Evolutionary conservation across 768 basidiomycete species (phyloP).

Genomic region (Daedaleopsis nitida): DNA sequence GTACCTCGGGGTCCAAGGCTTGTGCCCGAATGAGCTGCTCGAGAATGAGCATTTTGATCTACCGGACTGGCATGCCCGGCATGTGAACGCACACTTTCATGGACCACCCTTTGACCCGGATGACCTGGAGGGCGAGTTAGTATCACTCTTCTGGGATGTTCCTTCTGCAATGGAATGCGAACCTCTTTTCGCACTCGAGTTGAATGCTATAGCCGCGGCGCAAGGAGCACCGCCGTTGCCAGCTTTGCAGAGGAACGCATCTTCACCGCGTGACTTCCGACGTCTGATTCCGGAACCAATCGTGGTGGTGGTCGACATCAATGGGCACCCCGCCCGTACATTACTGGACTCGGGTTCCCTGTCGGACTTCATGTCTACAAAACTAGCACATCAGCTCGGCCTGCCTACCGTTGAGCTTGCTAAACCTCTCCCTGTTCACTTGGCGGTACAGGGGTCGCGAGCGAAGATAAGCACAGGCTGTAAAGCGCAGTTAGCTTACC

Average conservation of each 20-base stretch:
- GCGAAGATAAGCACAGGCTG: constrained; percentile 37
- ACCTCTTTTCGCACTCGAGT: too few relatives aligned
- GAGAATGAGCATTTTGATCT: too few relatives aligned
- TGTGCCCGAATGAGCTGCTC: too few relatives aligned
- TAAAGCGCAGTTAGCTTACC: constrained; percentile 34
- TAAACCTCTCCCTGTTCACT: constrained; percentile 38
- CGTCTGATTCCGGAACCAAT: constrained; percentile 34
- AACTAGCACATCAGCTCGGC: constrained; percentile 39
- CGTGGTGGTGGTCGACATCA: constrained; percentile 32
- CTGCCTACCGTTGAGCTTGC: constrained; percentile 27
- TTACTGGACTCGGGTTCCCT: constrained; percentile 42
- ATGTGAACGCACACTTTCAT: too few relatives aligned
- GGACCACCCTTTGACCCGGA: too few relatives aligned
- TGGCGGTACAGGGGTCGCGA: constrained; percentile 45
- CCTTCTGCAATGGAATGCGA: background rate
- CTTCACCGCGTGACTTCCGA: constrained; percentile 15
- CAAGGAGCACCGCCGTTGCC: background rate
- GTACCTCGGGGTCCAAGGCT: too few relatives aligned
- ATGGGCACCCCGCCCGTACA: constrained; percentile 36
- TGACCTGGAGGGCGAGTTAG: background rate
- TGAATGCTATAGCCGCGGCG: too few relatives aligned
- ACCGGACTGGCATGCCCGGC: too few relatives aligned
- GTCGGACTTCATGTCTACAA: constrained; percentile 44
- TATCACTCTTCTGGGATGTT: background rate
- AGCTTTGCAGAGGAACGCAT: constrained; percentile 21